A percentile compares a stretch with the other conserved stretches of the same genome.
These are phyloP conservation scores for Cyathus striatus DNA, from an alignment of 768 basidiomycete species.

Conservation along the genomic window DNA sequence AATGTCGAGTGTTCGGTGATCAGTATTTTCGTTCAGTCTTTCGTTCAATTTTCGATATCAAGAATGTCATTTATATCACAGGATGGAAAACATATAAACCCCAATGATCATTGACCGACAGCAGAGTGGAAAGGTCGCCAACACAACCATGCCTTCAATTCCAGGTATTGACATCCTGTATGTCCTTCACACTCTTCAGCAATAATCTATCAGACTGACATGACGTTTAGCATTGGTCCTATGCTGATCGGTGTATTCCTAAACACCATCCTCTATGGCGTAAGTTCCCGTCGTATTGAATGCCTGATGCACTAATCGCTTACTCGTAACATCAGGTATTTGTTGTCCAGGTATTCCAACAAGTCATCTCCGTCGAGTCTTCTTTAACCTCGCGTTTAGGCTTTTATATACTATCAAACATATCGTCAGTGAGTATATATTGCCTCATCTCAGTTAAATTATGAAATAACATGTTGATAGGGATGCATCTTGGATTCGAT, in stretches of 20 bases:
- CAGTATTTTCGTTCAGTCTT: too few relatives aligned
- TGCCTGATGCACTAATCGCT: neutral
- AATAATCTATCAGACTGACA: too few relatives aligned
- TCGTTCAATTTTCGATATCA: too few relatives aligned
- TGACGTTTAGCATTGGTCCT: too few relatives aligned
- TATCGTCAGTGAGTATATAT: conserved; percentile 12
- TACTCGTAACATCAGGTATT: conserved; percentile 1
- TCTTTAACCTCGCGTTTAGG: conserved; percentile 1
- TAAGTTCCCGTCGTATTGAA: neutral
- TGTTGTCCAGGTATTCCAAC: neutral
- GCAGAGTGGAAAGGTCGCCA: too few relatives aligned
- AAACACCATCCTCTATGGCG: conserved; percentile 6
- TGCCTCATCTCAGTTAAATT: neutral
- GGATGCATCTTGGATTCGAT: conserved; percentile 9
- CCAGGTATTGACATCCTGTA: too few relatives aligned
- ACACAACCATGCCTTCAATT: too few relatives aligned
- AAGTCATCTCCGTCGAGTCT: neutral
- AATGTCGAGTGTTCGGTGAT: too few relatives aligned
- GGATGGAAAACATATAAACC: too few relatives aligned
- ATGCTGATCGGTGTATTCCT: conserved; percentile 7
- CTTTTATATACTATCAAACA: conserved; percentile 10
- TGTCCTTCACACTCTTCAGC: too few relatives aligned
- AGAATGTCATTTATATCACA: too few relatives aligned
- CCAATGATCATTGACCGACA: too few relatives aligned
- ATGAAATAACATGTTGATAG: conserved; percentile 1